A percentile compares a stretch with the other conserved stretches of the same genome.
Evolutionary conservation across 192 early-diverging fungal genomes (phyloP).

Genomic region (Gryganskiella cystojenkinii): DNA sequence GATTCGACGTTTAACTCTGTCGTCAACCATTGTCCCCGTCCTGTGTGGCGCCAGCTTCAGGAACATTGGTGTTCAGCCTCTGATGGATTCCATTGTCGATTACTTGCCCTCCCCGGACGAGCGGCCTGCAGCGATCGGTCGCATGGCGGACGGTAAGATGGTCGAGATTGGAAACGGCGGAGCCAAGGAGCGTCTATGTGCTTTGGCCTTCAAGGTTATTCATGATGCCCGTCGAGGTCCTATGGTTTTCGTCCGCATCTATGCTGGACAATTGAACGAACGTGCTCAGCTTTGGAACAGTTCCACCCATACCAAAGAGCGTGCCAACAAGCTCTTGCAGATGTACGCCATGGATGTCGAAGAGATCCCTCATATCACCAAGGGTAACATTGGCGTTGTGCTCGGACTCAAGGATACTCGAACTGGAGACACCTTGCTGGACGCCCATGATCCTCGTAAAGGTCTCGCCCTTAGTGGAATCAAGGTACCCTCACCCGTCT

Average conservation of each 20-base stretch:
- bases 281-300: conserved; percentile 77
- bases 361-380: conserved; percentile 75
- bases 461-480: conserved; percentile 76
- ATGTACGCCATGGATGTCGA: conserved; percentile 94
- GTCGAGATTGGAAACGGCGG: conserved; percentile 54
- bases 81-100: conserved; percentile 88
- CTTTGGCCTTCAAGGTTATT: conserved; percentile 94
- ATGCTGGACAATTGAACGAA: conserved; percentile 79
- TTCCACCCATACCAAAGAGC: conserved; percentile 74
- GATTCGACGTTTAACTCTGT: conserved; percentile 77
- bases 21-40: conserved; percentile 81
- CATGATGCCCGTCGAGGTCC: conserved; percentile 88
- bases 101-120: conserved; percentile 89
- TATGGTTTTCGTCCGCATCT: conserved; percentile 92
- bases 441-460: conserved; percentile 62
- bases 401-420: conserved; percentile 84
- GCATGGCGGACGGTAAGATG: conserved; percentile 54
- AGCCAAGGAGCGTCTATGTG: conserved; percentile 73
- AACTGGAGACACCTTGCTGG: conserved; percentile 88
- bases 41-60: conserved; percentile 88
- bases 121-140: conserved; percentile 67
- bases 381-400: conserved; percentile 90
- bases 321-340: conserved; percentile 84
- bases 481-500: conserved; percentile 87
- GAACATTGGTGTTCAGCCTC: conserved; percentile 93